These are phyloP conservation scores for Casuarina cunninghamiana DNA, from an alignment of 306 rosid species.

Conservation along the genomic window DNA sequence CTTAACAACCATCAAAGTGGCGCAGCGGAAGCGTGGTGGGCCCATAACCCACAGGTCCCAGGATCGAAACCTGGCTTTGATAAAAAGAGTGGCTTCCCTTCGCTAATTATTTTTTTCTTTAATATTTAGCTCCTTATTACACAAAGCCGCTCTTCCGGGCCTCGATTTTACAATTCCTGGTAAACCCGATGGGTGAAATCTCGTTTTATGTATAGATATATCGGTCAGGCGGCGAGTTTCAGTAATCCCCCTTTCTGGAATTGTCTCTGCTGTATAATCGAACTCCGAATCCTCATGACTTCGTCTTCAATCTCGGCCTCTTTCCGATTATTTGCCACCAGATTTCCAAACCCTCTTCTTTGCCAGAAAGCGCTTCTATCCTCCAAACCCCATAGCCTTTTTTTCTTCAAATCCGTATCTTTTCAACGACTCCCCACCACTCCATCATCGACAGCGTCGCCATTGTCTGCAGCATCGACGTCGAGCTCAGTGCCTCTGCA, in stretches of 20 bases:
- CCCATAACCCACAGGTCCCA: neutral
- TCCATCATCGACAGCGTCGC: slow-evolving; percentile 13
- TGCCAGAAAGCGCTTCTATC: slow-evolving; percentile 12
- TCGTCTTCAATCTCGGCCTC: slow-evolving; percentile 53
- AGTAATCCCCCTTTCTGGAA: neutral
- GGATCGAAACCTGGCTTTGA: neutral
- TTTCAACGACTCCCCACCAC: slow-evolving; percentile 59
- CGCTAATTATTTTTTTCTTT: too few relatives aligned
- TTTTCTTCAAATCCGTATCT: slow-evolving; percentile 52
- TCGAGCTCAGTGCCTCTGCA: slow-evolving; percentile 51
- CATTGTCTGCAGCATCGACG: slow-evolving; percentile 30
- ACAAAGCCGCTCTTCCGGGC: slow-evolving; percentile 7
- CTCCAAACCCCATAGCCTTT: slow-evolving; percentile 14
- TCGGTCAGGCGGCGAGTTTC: neutral
- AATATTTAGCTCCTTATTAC: too few relatives aligned
- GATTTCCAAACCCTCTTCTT: slow-evolving; percentile 27
- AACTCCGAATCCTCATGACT: slow-evolving; percentile 35
- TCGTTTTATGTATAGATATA: neutral
- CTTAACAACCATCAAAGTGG: neutral
- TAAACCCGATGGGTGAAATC: neutral
- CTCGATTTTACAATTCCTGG: too few relatives aligned
- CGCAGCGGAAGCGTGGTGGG: neutral
- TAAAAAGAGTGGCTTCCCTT: neutral
- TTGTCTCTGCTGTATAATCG: neutral
- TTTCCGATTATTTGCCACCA: slow-evolving; percentile 50